Base-by-base conservation (phyloP, 2,329 filamentous ascomycete genomes). In the Microascus cirrosus region DNA sequence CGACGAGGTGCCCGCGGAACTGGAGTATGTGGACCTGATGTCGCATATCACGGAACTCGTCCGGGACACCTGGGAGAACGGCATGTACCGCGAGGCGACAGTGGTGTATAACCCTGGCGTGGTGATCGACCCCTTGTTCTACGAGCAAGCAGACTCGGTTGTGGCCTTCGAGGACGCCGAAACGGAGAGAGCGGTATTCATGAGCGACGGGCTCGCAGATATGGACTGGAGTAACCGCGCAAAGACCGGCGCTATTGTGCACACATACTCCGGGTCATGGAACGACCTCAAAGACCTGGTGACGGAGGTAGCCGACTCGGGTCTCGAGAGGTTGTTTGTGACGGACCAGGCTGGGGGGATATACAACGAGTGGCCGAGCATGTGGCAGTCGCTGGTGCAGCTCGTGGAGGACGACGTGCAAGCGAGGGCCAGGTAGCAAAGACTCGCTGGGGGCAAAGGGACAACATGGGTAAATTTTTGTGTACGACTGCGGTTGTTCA, bases 41-140 rank as follows among this genome's bases (percentile, higher is more conserved):
- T 61, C 65, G 22, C 55, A 61, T 20, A 53, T 68, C 51, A 59
- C 64, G 10, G 54, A 39, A 2, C 58, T 73, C 67, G 65, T 58
- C 12, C 58, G 56, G 22, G 15, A 48, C 15, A 58, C 60, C 28
- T 65, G 64, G 63, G 24, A 50, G 10, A 45, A 35, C 25, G 58
- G 58, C 13, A 53, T 59, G n/a, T 51, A 55, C 15, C 48, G 45
- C 5, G 36, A 56, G 39, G 60, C 62, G n/a, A 51, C 59, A 11
- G 61, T 75, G 52, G 68, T 76, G 32, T 73, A 74, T 63, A 77
- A 77, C 59, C 75, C 75, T 2, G 75, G 75, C 24, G 69, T 70
- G 6, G 66, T 76, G 13, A 71, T 74, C 3, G 70, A 73, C 59
- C 64, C 67, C 53, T 67, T 66, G 35, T 77, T 73, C 63, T 67